A percentile compares a stretch with the other conserved stretches of the same genome.
Conservation (phyloP, 805 yeast genomes). For the Sugiyamaella valdiviana region DNA sequence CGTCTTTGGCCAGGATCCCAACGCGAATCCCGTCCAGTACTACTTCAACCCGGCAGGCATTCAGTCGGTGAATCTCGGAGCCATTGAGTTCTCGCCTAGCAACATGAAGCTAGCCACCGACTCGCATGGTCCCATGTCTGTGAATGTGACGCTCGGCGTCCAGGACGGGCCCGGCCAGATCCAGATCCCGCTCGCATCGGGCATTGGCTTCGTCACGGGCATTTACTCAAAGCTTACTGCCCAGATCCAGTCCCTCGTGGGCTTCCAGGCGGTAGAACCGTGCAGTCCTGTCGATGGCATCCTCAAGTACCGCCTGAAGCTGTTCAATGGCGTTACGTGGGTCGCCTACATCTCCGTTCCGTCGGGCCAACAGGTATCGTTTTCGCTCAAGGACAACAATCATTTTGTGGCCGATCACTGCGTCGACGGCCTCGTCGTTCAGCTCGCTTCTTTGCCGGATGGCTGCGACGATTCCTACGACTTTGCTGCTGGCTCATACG, state of each 20-base stretch:
- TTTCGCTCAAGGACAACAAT: conserved; percentile 15
- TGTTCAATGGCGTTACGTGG: conserved; percentile 44
- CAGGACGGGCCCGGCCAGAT: conserved; percentile 41
- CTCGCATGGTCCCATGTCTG: conserved; percentile 45
- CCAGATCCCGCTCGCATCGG: conserved; percentile 65
- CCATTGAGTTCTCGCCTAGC: conserved; percentile 17
- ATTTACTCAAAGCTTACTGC: conserved; percentile 45
- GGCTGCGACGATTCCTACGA: conserved; percentile 39
- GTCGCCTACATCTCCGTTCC: conserved; percentile 43
- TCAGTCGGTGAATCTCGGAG: conserved; percentile 43
- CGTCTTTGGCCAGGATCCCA: conserved; percentile 65
- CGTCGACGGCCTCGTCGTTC: conserved; percentile 26
- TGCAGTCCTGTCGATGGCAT: conserved; percentile 30
- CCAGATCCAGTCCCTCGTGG: conserved; percentile 42
- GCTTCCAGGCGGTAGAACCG: conserved; percentile 36
- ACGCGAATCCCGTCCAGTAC: conserved; percentile 38
- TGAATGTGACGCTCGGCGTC: conserved; percentile 37
- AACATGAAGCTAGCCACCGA: conserved; percentile 29
- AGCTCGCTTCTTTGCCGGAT: conserved; percentile 15
- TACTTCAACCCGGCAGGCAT: conserved; percentile 45
- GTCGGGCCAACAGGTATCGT: conserved; percentile 20
- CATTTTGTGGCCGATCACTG: conserved; percentile 25
- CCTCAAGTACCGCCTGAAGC: conserved; percentile 37
- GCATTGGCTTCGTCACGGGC: conserved; percentile 75
- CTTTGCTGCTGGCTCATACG: conserved; percentile 65